Conservation (phyloP, 805 yeast species). For the Naumovozyma dairenensis region DNA sequence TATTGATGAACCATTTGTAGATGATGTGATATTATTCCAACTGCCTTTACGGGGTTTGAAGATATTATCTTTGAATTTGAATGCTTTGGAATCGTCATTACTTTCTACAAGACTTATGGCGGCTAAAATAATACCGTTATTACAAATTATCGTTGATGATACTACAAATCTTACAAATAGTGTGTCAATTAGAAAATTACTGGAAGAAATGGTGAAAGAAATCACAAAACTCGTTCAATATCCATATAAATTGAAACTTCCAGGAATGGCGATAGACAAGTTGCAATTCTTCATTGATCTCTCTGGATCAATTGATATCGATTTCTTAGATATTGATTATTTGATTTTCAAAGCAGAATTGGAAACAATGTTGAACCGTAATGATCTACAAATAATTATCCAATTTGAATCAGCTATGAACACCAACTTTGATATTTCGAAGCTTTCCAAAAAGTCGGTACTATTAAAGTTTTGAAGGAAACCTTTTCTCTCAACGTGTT, state of each 20-base stretch:
- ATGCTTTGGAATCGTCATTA: constrained; percentile 7
- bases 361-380: too few relatives aligned
- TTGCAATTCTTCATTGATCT: constrained; percentile 8
- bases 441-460: too few relatives aligned
- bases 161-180: background rate
- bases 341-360: background rate
- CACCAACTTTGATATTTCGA: too few relatives aligned
- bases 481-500: too few relatives aligned
- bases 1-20: constrained; percentile 5
- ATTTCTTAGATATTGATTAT: background rate
- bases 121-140: constrained; percentile 3
- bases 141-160: constrained; percentile 4
- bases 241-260: constrained; percentile 9
- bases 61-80: constrained; percentile 9
- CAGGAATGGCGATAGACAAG: constrained; percentile 7
- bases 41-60: constrained; percentile 6
- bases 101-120: constrained; percentile 6
- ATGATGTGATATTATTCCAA: constrained; percentile 6
- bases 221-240: constrained; percentile 7
- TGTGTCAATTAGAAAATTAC: background rate
- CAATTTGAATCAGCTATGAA: too few relatives aligned
- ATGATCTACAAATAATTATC: too few relatives aligned
- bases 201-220: constrained; percentile 1
- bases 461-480: too few relatives aligned
- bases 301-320: constrained; percentile 4